These are phyloP conservation scores for Perkinsus marinus DNA, from an alignment of 169 alveolate genomes.

Conservation along the genomic window DNA sequence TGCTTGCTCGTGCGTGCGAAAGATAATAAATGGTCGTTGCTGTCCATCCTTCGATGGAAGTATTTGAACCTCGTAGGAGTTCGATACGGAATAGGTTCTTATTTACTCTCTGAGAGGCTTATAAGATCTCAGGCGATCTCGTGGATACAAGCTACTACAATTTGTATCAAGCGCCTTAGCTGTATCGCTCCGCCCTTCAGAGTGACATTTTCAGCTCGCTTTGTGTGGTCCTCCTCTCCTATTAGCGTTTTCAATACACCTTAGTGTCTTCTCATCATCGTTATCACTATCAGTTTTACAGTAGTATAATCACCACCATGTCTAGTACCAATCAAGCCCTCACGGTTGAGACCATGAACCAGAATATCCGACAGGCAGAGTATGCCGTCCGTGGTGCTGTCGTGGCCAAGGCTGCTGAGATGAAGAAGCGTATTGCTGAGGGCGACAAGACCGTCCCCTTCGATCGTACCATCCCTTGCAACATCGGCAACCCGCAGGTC, in stretches of 20 bases:
- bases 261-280: not conserved
- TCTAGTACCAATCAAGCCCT: not conserved
- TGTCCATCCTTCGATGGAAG: too few species aligned
- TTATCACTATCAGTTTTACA: not conserved
- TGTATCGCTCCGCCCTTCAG: not conserved
- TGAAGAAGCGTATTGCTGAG: not conserved
- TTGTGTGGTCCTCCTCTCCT: not conserved
- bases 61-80: too few species aligned
- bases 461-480: slow-evolving; percentile 13
- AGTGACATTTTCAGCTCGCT: not conserved
- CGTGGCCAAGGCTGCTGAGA: slow-evolving; percentile 9
- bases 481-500: slow-evolving; percentile 43
- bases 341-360: not conserved
- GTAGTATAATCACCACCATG: not conserved
- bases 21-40: too few species aligned
- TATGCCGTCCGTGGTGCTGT: slow-evolving; percentile 23
- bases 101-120: too few species aligned
- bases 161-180: not conserved
- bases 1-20: too few species aligned
- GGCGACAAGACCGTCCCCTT: slow-evolving; percentile 5
- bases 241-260: not conserved
- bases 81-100: too few species aligned
- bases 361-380: not conserved
- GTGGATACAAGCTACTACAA: too few species aligned
- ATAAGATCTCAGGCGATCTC: too few species aligned